These are phyloP conservation scores for Sordaria brevicollis DNA, from an alignment of 495 filamentous ascomycete species.

Conservation along the genomic window DNA sequence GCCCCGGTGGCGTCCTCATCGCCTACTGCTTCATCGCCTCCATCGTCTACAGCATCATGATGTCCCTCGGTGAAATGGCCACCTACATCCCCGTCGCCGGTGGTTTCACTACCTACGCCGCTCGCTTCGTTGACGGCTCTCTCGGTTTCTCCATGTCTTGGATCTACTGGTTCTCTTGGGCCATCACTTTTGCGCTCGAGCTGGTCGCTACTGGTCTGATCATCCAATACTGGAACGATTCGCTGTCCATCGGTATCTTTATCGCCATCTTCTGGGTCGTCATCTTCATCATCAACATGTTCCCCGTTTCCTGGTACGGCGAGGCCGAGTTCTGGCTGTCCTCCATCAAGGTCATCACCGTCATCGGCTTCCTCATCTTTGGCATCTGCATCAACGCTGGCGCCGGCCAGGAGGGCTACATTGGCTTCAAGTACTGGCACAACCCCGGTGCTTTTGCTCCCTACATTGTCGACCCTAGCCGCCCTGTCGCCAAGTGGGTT, in stretches of 20 bases:
- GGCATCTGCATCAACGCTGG: constrained; percentile 59
- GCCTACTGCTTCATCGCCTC: constrained; percentile 60
- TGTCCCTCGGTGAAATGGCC: constrained; percentile 56
- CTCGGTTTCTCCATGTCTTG: constrained; percentile 74
- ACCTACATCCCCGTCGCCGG: constrained; percentile 67
- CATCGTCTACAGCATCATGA: constrained; percentile 52
- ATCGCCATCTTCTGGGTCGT: constrained; percentile 68
- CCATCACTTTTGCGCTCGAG: constrained; percentile 63
- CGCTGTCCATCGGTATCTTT: constrained; percentile 49
- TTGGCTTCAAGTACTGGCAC: constrained; percentile 67
- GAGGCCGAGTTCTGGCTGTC: constrained; percentile 70
- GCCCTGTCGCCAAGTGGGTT: constrained; percentile 31
- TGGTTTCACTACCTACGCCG: constrained; percentile 63
- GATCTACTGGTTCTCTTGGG: constrained; percentile 44
- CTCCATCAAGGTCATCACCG: constrained; percentile 64
- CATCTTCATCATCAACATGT: constrained; percentile 55
- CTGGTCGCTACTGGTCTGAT: constrained; percentile 64
- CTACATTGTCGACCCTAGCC: constrained; percentile 30
- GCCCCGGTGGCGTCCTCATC: constrained; percentile 57
- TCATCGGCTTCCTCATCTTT: constrained; percentile 58
- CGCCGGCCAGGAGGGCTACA: constrained; percentile 50
- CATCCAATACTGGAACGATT: constrained; percentile 62
- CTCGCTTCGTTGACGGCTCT: constrained; percentile 61
- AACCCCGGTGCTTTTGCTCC: constrained; percentile 58
- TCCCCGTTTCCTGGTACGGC: constrained; percentile 58